phyloP scores from a whole-genome alignment of 2,329 filamentous ascomycete genomes.

The Sphaerulina populicola region DNA sequence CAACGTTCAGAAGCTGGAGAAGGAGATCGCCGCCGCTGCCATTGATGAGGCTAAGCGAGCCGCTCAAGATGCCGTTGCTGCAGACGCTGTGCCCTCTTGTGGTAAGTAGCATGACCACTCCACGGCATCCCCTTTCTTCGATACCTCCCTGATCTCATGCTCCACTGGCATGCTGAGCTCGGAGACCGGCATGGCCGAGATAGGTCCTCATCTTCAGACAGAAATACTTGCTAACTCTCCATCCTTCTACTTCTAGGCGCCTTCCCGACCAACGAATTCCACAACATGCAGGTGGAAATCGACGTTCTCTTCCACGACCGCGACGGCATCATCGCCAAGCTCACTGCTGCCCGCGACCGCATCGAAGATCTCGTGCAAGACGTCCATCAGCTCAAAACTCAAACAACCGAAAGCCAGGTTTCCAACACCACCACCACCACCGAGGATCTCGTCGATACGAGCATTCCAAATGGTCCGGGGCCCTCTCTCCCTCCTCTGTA shows the following conservation, averaged over 20 bases:
- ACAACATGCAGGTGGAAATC: constrained; percentile 16
- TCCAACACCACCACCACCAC: too few relatives aligned
- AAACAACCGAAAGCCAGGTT: not conserved
- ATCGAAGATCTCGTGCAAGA: constrained; percentile 16
- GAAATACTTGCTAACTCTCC: not conserved
- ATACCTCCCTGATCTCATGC: too few relatives aligned
- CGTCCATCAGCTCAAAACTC: constrained; percentile 20
- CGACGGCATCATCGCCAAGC: constrained; percentile 16
- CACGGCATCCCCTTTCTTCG: too few relatives aligned
- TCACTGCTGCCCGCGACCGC: constrained; percentile 13
- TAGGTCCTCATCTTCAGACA: not conserved
- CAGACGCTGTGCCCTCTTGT: not conserved
- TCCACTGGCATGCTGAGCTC: too few relatives aligned
- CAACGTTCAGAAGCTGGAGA: not conserved
- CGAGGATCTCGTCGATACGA: constrained; percentile 13
- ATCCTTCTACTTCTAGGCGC: too few relatives aligned
- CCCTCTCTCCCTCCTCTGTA: constrained; percentile 8
- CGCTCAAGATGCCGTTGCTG: not conserved
- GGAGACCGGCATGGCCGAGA: too few relatives aligned
- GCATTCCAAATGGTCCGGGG: constrained; percentile 20
- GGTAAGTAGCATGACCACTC: not conserved
- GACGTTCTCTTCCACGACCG: constrained; percentile 21
- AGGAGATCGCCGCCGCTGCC: not conserved
- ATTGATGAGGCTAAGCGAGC: not conserved
- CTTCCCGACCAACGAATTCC: not conserved